These are phyloP conservation scores for Meira nashicola DNA, from an alignment of 1,284 basidiomycete genomes.

Conservation along the genomic window DNA sequence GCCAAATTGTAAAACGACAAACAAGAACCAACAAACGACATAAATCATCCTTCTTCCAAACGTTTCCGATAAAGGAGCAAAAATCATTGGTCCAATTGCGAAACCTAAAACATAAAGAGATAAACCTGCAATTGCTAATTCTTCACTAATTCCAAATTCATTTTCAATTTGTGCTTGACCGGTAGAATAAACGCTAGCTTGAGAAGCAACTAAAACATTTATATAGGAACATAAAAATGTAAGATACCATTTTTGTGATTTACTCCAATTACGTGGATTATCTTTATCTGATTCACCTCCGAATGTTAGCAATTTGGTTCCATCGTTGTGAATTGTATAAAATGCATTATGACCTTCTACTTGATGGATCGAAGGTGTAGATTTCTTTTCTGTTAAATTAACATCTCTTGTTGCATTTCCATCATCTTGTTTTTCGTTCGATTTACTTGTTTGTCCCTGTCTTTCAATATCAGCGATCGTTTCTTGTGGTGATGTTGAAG, in stretches of 20 bases:
- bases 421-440: too few species aligned
- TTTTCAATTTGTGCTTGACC: slow-evolving; percentile 22
- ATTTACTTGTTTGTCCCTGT: too few species aligned
- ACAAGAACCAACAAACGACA: slow-evolving; percentile 36
- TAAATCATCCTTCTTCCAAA: slow-evolving; percentile 31
- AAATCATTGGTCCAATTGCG: slow-evolving; percentile 38
- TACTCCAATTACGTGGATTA: slow-evolving; percentile 29
- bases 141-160: slow-evolving; percentile 35
- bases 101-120: slow-evolving; percentile 41
- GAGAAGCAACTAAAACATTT: slow-evolving; percentile 35
- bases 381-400: too few species aligned
- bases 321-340: too few species aligned
- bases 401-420: too few species aligned
- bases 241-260: slow-evolving; percentile 36
- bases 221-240: slow-evolving; percentile 32
- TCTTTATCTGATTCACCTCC: background rate
- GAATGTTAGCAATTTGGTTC: too few species aligned
- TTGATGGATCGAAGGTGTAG: too few species aligned
- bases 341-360: too few species aligned
- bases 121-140: slow-evolving; percentile 38
- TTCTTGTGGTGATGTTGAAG: too few species aligned
- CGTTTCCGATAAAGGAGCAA: slow-evolving; percentile 38
- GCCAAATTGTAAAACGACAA: slow-evolving; percentile 30
- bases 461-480: too few species aligned
- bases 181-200: slow-evolving; percentile 43